Percentiles rank a stretch among this genome's conserved stretches.
Conservation (phyloP, 129 eudicot genomes). For the Artemisia argyi region DNA sequence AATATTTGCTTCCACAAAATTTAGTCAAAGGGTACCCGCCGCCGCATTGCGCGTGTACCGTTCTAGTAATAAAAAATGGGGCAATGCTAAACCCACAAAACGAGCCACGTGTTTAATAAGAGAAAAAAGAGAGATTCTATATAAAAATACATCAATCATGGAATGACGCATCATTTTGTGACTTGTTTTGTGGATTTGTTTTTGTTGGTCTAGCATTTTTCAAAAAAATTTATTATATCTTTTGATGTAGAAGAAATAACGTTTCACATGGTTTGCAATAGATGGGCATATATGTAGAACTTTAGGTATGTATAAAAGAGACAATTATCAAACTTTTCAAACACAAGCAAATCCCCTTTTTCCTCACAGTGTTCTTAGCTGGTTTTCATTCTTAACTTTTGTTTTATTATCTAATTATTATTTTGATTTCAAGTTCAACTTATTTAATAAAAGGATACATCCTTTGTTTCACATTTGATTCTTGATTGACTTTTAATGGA, state of each 20-base stretch:
- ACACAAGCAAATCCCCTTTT: slow-evolving; percentile 36
- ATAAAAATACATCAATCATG: too few relatives aligned
- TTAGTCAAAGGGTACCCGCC: too few relatives aligned
- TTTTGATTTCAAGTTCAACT: not conserved
- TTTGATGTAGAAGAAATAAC: not conserved
- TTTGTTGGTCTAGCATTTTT: too few relatives aligned
- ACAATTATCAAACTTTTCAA: slow-evolving; percentile 43
- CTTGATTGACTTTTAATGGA: slow-evolving; percentile 24
- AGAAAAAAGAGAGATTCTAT: too few relatives aligned
- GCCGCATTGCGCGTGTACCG: too few relatives aligned
- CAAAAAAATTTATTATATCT: too few relatives aligned
- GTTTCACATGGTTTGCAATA: slow-evolving; percentile 31
- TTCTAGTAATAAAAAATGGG: too few relatives aligned
- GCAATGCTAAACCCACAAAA: too few relatives aligned
- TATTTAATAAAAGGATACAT: slow-evolving; percentile 19
- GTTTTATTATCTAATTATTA: slow-evolving; percentile 14
- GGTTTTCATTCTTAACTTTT: slow-evolving; percentile 26
- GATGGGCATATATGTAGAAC: slow-evolving; percentile 23
- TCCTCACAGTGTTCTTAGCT: slow-evolving; percentile 37
- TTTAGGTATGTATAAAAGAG: slow-evolving; percentile 32
- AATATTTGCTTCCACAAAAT: too few relatives aligned
- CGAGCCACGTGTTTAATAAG: too few relatives aligned
- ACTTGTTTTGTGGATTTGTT: too few relatives aligned
- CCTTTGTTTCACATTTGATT: slow-evolving; percentile 34
- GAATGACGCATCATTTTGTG: too few relatives aligned